These are phyloP conservation scores for Metarhizium guizhouense DNA, from an alignment of 2,329 filamentous ascomycete species.

Conservation along the genomic window DNA sequence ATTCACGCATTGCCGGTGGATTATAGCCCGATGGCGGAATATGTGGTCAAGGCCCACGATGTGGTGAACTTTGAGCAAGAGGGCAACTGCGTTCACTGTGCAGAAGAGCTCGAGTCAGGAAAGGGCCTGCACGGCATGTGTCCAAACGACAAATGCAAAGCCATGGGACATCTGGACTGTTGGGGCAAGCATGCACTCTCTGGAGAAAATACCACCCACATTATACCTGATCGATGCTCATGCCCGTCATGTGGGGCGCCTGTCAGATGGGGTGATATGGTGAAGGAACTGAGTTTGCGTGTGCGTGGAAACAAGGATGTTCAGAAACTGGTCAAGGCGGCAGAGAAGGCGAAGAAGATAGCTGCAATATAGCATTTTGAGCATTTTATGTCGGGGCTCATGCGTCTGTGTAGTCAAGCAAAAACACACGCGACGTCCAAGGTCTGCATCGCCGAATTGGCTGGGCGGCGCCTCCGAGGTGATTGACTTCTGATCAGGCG, in stretches of 20 bases:
- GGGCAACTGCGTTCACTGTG: conserved; percentile 46
- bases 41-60: conserved; percentile 45
- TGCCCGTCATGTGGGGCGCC: conserved; percentile 62
- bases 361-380: neutral
- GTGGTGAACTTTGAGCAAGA: conserved; percentile 48
- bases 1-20: conserved; percentile 47
- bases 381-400: neutral
- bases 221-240: conserved; percentile 59
- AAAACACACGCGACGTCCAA: neutral
- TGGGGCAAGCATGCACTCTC: conserved; percentile 46
- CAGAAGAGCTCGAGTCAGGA: conserved; percentile 32
- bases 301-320: conserved; percentile 62
- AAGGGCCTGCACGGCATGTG: conserved; percentile 50
- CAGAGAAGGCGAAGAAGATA: conserved; percentile 18
- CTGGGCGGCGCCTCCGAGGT: neutral
- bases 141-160: conserved; percentile 42
- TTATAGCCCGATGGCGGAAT: conserved; percentile 42
- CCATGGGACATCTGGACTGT: conserved; percentile 51
- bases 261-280: conserved; percentile 66
- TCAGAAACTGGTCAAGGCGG: conserved; percentile 55
- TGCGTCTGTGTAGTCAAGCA: neutral
- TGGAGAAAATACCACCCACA: conserved; percentile 23
- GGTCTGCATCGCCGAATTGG: neutral
- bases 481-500: too few species aligned
- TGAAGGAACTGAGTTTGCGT: conserved; percentile 73